Percentiles rank a stretch among this genome's conserved stretches.
Evolutionary conservation across 139 green algal species (phyloP).

Genomic region (Asterochloris sp.): DNA sequence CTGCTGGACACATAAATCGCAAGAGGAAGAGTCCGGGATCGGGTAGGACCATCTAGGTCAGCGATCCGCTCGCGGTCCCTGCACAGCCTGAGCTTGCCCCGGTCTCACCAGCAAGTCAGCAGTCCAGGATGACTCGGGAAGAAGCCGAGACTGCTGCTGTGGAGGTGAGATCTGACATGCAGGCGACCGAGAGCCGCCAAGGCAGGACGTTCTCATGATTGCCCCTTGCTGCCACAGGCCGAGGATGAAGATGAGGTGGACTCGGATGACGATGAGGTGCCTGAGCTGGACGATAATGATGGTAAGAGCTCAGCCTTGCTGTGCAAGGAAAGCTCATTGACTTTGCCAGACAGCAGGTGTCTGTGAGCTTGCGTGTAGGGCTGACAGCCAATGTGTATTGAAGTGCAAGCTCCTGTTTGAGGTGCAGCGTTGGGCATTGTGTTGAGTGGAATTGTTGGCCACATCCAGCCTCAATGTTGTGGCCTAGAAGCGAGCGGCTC

Average conservation of each 20-base stretch:
- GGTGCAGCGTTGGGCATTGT: neutral
- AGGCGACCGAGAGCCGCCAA: conserved; percentile 3
- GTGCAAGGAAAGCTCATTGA: neutral
- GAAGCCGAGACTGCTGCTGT: conserved; percentile 36
- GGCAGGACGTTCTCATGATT: neutral
- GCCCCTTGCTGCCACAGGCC: conserved; percentile 21
- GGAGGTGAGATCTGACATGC: conserved; percentile 26
- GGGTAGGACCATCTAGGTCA: too few species aligned
- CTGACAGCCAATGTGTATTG: neutral
- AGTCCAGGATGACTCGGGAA: conserved; percentile 32
- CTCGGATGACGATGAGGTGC: conserved; percentile 47
- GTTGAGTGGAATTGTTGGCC: neutral
- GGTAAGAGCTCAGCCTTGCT: neutral
- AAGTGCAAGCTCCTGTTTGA: neutral
- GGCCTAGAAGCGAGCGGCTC: too few species aligned
- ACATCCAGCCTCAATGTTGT: too few species aligned
- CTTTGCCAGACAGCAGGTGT: neutral
- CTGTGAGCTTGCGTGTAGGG: neutral
- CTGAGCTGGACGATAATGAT: conserved; percentile 35
- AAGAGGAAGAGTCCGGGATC: too few species aligned
- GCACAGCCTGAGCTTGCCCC: too few species aligned
- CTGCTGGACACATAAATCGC: too few species aligned
- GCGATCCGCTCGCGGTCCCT: too few species aligned
- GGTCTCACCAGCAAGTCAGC: too few species aligned
- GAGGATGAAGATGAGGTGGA: conserved; percentile 58